Conservation (phyloP, 1,139 yeast genomes). For the Suhomyces panamericanus region DNA sequence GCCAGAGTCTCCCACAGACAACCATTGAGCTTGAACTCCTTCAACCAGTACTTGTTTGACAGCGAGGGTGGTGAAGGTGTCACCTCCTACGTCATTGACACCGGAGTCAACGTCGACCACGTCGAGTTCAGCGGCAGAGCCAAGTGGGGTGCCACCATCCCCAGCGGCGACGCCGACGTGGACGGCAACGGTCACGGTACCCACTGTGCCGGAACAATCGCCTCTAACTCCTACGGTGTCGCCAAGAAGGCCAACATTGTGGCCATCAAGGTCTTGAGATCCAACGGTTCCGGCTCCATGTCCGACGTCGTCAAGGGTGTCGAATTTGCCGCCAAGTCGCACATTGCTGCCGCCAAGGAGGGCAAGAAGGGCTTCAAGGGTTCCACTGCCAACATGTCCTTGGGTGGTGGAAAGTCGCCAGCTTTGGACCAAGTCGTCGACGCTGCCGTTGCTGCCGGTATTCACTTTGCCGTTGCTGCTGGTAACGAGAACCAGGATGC, state of each 20-base stretch:
- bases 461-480: slow-evolving; percentile 86
- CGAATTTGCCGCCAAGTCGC: slow-evolving; percentile 71
- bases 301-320: slow-evolving; percentile 82
- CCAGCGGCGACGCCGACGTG: slow-evolving; percentile 73
- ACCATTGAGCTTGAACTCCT: slow-evolving; percentile 69
- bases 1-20: slow-evolving; percentile 92
- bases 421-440: slow-evolving; percentile 80
- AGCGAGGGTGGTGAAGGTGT: slow-evolving; percentile 89
- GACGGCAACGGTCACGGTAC: slow-evolving; percentile 97
- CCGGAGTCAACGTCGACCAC: slow-evolving; percentile 84
- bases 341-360: slow-evolving; percentile 55
- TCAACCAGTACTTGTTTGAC: slow-evolving; percentile 85
- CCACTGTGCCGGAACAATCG: slow-evolving; percentile 86
- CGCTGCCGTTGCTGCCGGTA: slow-evolving; percentile 79
- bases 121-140: slow-evolving; percentile 92
- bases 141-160: slow-evolving; percentile 88
- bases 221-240: slow-evolving; percentile 72
- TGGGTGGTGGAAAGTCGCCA: slow-evolving; percentile 85
- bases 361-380: slow-evolving; percentile 72
- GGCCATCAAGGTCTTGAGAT: slow-evolving; percentile 75
- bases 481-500: slow-evolving; percentile 88
- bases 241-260: slow-evolving; percentile 74
- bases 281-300: slow-evolving; percentile 79
- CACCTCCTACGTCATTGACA: slow-evolving; percentile 88
- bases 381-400: slow-evolving; percentile 86